These are phyloP conservation scores for Tympanopsis confertula DNA, from an alignment of 2,329 filamentous ascomycete species.

Conservation along the genomic window DNA sequence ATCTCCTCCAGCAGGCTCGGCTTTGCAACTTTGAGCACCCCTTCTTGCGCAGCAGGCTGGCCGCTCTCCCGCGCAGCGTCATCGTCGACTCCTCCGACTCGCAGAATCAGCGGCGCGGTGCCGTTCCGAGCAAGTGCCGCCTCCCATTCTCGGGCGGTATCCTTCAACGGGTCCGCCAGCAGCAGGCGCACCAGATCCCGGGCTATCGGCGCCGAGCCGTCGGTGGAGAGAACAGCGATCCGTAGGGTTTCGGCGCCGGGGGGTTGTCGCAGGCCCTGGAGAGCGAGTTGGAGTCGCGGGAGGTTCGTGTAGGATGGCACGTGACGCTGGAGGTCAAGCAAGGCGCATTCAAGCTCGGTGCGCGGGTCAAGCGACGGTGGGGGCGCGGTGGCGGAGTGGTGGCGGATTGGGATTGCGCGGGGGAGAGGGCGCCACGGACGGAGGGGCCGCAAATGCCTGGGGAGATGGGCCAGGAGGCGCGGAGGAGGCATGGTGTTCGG, in stretches of 20 bases:
- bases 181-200: conserved; percentile 58
- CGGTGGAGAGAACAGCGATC: conserved; percentile 33
- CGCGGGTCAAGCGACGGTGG: conserved; percentile 19
- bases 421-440: too few relatives aligned
- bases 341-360: conserved; percentile 42
- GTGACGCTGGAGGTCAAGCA: conserved; percentile 48
- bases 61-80: conserved; percentile 9
- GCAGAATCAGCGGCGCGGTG: conserved; percentile 38
- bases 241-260: conserved; percentile 45
- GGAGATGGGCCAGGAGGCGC: not conserved
- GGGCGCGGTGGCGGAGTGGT: not conserved
- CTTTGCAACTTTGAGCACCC: not conserved
- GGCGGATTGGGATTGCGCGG: not conserved
- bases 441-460: not conserved
- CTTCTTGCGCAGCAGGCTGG: conserved; percentile 31
- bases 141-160: conserved; percentile 53
- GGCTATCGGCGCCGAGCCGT: conserved; percentile 32
- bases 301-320: conserved; percentile 53
- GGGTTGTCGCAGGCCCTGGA: conserved; percentile 47
- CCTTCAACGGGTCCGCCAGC: conserved; percentile 57
- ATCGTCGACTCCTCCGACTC: conserved; percentile 42
- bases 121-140: conserved; percentile 40
- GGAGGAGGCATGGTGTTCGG: too few relatives aligned
- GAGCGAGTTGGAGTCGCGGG: conserved; percentile 60
- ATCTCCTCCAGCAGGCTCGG: conserved; percentile 36